Conservation (phyloP, 2,329 filamentous ascomycete genomes). For the Botrytis sinoallii region DNA sequence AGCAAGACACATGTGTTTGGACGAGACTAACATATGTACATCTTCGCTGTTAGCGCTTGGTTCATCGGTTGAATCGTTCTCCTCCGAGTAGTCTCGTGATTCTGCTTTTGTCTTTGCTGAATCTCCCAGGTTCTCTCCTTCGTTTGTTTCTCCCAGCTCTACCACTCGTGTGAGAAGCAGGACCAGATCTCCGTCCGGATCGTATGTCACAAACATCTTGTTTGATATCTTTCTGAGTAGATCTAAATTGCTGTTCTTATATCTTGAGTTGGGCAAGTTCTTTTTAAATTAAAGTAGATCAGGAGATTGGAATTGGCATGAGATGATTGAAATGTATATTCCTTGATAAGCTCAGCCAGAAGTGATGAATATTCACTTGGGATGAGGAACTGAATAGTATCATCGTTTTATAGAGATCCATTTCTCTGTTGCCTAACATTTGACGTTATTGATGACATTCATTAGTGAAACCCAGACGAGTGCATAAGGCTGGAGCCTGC, state of each 20-base stretch:
- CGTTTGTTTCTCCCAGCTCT: neutral
- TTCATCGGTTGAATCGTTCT: too few relatives aligned
- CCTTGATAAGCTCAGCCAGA: neutral
- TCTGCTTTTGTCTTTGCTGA: neutral
- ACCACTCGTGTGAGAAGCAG: neutral
- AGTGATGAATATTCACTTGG: neutral
- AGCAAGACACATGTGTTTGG: conserved; percentile 16
- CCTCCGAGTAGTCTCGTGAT: neutral
- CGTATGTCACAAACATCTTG: neutral
- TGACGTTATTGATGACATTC: neutral
- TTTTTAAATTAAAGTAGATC: neutral
- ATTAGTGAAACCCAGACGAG: neutral
- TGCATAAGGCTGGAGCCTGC: neutral
- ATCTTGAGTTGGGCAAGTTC: neutral
- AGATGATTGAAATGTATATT: neutral
- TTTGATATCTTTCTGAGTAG: too few relatives aligned
- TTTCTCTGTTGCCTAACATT: neutral
- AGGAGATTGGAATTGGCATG: neutral
- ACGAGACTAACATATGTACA: conserved; percentile 17
- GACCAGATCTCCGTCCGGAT: conserved; percentile 11
- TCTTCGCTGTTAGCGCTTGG: neutral
- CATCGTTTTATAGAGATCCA: neutral
- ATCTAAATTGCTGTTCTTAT: neutral
- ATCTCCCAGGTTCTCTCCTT: neutral
- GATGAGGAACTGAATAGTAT: neutral